A percentile compares a stretch with the other conserved stretches of the same genome.
Conservation (phyloP, 805 yeast species). For the Starmerella sp. region DNA sequence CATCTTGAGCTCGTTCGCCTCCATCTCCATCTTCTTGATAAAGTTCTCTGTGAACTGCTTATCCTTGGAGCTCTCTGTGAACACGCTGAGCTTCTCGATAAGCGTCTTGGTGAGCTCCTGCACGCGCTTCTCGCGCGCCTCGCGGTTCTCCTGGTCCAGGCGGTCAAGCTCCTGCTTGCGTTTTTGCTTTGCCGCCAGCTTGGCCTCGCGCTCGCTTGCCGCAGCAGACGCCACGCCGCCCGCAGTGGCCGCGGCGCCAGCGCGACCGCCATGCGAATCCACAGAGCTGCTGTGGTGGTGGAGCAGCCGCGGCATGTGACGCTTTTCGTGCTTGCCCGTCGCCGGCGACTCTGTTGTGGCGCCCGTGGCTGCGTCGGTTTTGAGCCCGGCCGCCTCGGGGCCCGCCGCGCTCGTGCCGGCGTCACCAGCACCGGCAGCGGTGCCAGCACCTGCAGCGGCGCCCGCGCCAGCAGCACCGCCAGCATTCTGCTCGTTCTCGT, state of each 20-base stretch:
- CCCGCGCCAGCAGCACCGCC: slow-evolving; percentile 8
- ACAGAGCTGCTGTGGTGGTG: not conserved
- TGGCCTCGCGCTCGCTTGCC: slow-evolving; percentile 19
- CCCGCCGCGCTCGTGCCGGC: not conserved
- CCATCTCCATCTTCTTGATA: slow-evolving; percentile 54
- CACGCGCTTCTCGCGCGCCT: slow-evolving; percentile 24
- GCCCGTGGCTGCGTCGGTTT: not conserved
- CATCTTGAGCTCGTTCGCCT: slow-evolving; percentile 82
- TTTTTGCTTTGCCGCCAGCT: slow-evolving; percentile 28
- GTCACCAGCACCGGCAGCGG: not conserved
- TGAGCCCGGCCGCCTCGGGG: not conserved
- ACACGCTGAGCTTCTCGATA: slow-evolving; percentile 49
- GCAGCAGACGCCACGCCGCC: not conserved
- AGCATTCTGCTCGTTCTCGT: slow-evolving; percentile 8
- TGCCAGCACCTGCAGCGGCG: not conserved
- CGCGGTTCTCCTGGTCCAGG: slow-evolving; percentile 36
- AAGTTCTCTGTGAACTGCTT: slow-evolving; percentile 54
- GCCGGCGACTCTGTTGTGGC: not conserved
- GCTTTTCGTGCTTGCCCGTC: not conserved
- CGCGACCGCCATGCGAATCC: not conserved
- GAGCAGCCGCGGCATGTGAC: not conserved
- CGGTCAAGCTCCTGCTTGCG: slow-evolving; percentile 29
- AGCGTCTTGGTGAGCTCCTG: slow-evolving; percentile 72
- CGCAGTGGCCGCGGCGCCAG: not conserved
- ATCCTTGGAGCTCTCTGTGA: slow-evolving; percentile 53